phyloP scores from a whole-genome alignment of 257 asterid genomes.

The Haberlea rhodopensis region DNA sequence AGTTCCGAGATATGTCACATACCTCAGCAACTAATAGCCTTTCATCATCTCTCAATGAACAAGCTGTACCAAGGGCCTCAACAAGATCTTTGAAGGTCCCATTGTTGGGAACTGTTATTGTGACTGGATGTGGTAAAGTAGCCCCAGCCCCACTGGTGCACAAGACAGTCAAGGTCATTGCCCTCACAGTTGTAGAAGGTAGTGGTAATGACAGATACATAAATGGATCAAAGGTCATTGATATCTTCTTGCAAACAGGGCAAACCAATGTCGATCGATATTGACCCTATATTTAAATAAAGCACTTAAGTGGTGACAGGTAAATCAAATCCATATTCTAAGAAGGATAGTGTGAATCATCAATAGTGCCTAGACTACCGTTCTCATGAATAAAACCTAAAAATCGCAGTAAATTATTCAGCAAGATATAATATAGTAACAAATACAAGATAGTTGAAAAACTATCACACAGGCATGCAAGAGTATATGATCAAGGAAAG shows the following conservation, averaged over 20 bases:
- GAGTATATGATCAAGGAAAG: slow-evolving; percentile 18
- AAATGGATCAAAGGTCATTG: slow-evolving; percentile 65
- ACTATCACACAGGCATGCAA: neutral
- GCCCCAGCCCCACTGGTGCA: slow-evolving; percentile 47
- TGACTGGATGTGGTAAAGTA: slow-evolving; percentile 43
- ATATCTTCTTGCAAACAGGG: slow-evolving; percentile 56
- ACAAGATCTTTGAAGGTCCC: slow-evolving; percentile 57
- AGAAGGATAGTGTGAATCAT: slow-evolving; percentile 17
- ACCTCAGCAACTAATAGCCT: slow-evolving; percentile 60
- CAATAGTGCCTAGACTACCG: neutral
- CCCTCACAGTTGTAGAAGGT: slow-evolving; percentile 49
- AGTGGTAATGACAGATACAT: slow-evolving; percentile 69
- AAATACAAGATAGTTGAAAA: slow-evolving; percentile 8
- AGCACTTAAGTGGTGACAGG: slow-evolving; percentile 16
- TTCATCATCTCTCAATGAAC: slow-evolving; percentile 58
- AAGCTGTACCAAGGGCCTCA: slow-evolving; percentile 42
- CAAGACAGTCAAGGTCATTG: slow-evolving; percentile 55
- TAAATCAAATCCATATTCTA: slow-evolving; percentile 12
- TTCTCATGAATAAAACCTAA: neutral
- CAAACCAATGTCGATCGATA: slow-evolving; percentile 65
- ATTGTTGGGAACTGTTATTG: slow-evolving; percentile 49
- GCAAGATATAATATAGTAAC: slow-evolving; percentile 3
- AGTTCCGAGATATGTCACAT: slow-evolving; percentile 22
- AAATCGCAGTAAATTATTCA: neutral
- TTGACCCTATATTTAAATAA: slow-evolving; percentile 58